Conservation (phyloP, 352 stramenopile species). For the Chrysophaeum taylorii region DNA sequence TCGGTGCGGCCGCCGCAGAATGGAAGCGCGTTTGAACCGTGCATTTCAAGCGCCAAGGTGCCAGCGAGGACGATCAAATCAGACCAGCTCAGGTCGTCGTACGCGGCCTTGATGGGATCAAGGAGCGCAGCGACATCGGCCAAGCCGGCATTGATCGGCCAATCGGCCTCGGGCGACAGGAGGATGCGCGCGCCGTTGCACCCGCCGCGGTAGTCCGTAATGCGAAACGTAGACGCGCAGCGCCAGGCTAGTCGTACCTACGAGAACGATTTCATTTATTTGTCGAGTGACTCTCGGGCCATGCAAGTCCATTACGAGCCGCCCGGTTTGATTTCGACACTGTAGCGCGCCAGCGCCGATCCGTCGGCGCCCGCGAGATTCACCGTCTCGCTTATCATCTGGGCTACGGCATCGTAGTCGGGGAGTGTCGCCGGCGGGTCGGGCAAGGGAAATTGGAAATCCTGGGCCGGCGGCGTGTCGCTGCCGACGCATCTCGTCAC, state of each 20-base stretch:
- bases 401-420: no score
- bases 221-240: slow-evolving; percentile 43
- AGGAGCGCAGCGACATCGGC: slow-evolving; percentile 8
- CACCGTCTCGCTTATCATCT: no score
- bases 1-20: slow-evolving; percentile 35
- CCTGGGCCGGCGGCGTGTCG: no score
- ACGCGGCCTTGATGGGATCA: slow-evolving; percentile 6
- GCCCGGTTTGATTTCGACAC: no score
- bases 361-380: no score
- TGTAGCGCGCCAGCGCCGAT: no score
- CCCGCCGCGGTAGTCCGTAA: slow-evolving; percentile 45
- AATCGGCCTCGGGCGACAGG: slow-evolving; percentile 13
- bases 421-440: no score
- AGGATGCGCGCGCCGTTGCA: slow-evolving; percentile 46
- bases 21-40: slow-evolving; percentile 25
- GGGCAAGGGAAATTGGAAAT: no score
- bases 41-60: slow-evolving; percentile 35
- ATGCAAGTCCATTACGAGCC: slow-evolving; percentile 11
- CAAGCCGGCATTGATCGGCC: slow-evolving; percentile 12
- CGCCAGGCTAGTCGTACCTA: slow-evolving; percentile 45
- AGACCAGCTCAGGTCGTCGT: neutral
- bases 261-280: no score
- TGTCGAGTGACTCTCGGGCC: no score
- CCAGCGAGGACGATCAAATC: slow-evolving; percentile 26
- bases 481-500: slow-evolving; percentile 40